phyloP scores from a whole-genome alignment of 192 early-diverging fungal species.

The Spizellomyces sp. region DNA sequence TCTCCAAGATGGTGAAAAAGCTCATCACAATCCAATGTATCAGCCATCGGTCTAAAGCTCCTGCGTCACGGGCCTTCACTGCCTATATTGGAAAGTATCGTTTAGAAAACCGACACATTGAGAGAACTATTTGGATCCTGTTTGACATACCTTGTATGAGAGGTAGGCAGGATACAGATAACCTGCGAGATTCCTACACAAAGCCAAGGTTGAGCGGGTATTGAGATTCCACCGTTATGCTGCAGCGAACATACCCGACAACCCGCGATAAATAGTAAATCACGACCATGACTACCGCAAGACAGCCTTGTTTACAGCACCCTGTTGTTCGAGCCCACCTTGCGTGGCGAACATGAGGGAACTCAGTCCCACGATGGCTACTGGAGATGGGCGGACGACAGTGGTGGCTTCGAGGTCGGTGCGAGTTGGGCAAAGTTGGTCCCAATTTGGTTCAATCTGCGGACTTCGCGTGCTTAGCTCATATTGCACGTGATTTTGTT shows the following conservation, averaged over 20 bases:
- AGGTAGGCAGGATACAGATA: slow-evolving; percentile 27
- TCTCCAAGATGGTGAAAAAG: slow-evolving; percentile 25
- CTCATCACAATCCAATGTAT: slow-evolving; percentile 35
- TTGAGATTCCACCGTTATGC: too few species aligned
- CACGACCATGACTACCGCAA: background rate
- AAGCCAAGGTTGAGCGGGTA: too few species aligned
- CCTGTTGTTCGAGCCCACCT: too few species aligned
- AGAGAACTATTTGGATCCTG: background rate
- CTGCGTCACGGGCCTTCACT: slow-evolving; percentile 22
- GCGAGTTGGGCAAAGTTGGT: too few species aligned
- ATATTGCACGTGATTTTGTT: too few species aligned
- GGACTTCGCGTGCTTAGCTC: too few species aligned
- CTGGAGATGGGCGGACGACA: too few species aligned
- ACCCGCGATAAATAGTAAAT: background rate
- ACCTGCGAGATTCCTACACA: slow-evolving; percentile 13
- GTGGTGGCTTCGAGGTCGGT: too few species aligned
- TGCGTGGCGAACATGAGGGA: too few species aligned
- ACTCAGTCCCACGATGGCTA: too few species aligned
- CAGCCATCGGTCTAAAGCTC: slow-evolving; percentile 24
- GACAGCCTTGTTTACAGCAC: too few species aligned
- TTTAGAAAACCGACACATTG: background rate
- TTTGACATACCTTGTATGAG: slow-evolving; percentile 29
- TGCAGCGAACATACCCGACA: background rate
- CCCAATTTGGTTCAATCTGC: too few species aligned
- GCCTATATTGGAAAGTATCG: slow-evolving; percentile 1